phyloP scores from a whole-genome alignment of 2,329 filamentous ascomycete species.

The Aspergillus brunneoviolaceus region DNA sequence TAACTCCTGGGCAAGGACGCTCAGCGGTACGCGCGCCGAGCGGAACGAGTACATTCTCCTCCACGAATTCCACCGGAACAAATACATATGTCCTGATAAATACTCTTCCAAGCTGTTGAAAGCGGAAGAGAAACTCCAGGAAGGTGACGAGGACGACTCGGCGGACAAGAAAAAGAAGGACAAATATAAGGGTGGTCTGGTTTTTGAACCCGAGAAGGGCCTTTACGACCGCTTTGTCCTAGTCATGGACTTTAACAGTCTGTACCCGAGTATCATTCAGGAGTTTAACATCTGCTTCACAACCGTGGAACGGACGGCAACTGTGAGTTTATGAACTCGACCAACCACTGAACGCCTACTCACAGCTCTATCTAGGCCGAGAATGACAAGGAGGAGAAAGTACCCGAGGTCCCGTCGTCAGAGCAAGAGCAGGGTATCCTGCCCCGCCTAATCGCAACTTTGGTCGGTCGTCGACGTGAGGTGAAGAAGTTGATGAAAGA shows the following conservation, averaged over 20 bases:
- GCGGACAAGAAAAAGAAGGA: conserved; percentile 91
- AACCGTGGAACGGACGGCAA: conserved; percentile 76
- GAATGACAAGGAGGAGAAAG: conserved; percentile 78
- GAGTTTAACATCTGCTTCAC: conserved; percentile 99
- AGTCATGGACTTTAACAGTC: conserved; percentile 99
- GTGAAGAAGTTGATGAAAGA: conserved; percentile 98
- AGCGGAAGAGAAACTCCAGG: conserved; percentile 66
- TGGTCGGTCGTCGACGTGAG: conserved; percentile 83
- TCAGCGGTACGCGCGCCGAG: conserved; percentile 93
- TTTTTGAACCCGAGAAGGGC: conserved; percentile 96
- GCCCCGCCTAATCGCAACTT: conserved; percentile 84
- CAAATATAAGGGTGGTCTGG: conserved; percentile 97
- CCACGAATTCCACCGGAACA: conserved; percentile 93
- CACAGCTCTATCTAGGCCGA: conserved; percentile 37
- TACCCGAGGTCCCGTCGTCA: conserved; percentile 76
- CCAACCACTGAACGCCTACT: conserved; percentile 3
- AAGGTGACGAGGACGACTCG: conserved; percentile 64
- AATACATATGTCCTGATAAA: conserved; percentile 98
- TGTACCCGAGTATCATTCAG: conserved; percentile 98
- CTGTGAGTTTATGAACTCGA: conserved; percentile 54
- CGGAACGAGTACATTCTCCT: conserved; percentile 99
- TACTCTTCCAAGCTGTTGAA: conserved; percentile 75
- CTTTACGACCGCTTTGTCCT: conserved; percentile 97
- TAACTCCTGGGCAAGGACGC: conserved; percentile 95
- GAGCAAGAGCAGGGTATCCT: conserved; percentile 81